Evolutionary conservation across 495 filamentous ascomycete genomes (phyloP).

Genomic region (Penicillium arizonense): DNA sequence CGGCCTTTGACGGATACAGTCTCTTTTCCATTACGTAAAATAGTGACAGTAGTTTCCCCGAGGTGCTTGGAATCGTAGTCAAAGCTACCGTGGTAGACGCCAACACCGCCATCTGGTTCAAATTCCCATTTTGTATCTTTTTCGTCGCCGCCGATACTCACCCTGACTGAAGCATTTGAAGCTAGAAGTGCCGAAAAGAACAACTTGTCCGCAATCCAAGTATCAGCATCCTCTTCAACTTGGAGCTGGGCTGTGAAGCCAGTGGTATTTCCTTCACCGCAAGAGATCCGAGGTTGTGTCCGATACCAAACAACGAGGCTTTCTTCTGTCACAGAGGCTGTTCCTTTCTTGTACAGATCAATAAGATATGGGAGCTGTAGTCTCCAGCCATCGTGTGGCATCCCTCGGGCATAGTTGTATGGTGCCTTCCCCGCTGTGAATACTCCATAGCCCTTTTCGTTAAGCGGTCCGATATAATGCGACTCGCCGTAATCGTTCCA

Average conservation of each 20-base stretch:
- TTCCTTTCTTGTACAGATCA: constrained; percentile 57
- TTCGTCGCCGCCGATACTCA: constrained; percentile 50
- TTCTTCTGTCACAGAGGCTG: constrained; percentile 39
- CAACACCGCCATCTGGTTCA: constrained; percentile 26
- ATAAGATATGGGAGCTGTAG: constrained; percentile 62
- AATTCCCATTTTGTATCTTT: constrained; percentile 23
- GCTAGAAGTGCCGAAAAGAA: constrained; percentile 37
- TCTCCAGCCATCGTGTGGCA: constrained; percentile 57
- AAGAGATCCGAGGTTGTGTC: constrained; percentile 30
- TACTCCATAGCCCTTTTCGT: constrained; percentile 28
- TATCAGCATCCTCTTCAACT: constrained; percentile 8
- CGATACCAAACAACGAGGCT: constrained; percentile 69
- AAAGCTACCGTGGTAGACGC: constrained; percentile 52
- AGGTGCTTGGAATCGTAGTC: constrained; percentile 43
- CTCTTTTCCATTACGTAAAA: constrained; percentile 40
- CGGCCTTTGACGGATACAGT: constrained; percentile 39
- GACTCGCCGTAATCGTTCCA: constrained; percentile 82
- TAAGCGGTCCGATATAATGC: constrained; percentile 66
- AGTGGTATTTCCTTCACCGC: constrained; percentile 33
- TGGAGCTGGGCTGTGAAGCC: constrained; percentile 28
- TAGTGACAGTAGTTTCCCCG: constrained; percentile 50
- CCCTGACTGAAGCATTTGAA: constrained; percentile 35
- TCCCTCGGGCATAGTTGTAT: constrained; percentile 47
- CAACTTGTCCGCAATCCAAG: constrained; percentile 30
- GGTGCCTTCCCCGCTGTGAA: constrained; percentile 48